Evolutionary conservation across 169 alveolate genomes (phyloP), one percentile per base, ranked within the genome.

Genomic region (Babesia sp.): DNA sequence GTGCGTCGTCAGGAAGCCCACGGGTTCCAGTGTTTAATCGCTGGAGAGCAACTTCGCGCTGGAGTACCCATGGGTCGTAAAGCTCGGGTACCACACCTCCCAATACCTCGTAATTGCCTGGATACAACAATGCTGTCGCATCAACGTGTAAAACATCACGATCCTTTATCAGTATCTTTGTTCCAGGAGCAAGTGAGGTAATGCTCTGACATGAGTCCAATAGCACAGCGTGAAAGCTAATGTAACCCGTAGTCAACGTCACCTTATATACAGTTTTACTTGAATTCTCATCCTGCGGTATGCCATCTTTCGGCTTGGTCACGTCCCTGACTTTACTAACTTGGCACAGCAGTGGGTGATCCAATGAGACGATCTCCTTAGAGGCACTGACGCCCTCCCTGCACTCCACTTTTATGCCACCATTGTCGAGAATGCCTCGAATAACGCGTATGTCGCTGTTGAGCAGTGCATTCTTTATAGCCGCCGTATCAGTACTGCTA

Each of bases 261-360:
- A 41, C 42, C 63, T 64, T 64, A 50, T 64, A 64, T 8, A 64
- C 44, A 18, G 74, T 51, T 26, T 64, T 37, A 37, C 51, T 34
- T 33, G 74, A 16, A 37, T 34, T 29, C 3, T 50, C 74, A 46
- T 20, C 16, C 31, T 26, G 6, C 20, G 74, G 5, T 4, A 31
- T 50, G 0, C 54, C 50, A 24, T 50, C 33, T 36, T 31, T 64
- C 5, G 74, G 74, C 28, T 50, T 59, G 8, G 74, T 64, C 50
- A 64, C 53, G 26, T 64, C 74, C 8, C 44, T 37, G 8, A 64
- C 74, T 12, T 24, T 64, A 26, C 11, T 14, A 9, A 64, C 54
- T 34, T 64, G 74, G 63, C 74, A 64, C 22, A 64, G 24, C 54
- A 64, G n/a, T 16, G 74, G 74, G 33, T 42, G 61, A 28, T n/a